A percentile compares a stretch with the other conserved stretches of the same genome.
phyloP scores from a whole-genome alignment of 163 green algal species.

The Scenedesmus sp. region DNA sequence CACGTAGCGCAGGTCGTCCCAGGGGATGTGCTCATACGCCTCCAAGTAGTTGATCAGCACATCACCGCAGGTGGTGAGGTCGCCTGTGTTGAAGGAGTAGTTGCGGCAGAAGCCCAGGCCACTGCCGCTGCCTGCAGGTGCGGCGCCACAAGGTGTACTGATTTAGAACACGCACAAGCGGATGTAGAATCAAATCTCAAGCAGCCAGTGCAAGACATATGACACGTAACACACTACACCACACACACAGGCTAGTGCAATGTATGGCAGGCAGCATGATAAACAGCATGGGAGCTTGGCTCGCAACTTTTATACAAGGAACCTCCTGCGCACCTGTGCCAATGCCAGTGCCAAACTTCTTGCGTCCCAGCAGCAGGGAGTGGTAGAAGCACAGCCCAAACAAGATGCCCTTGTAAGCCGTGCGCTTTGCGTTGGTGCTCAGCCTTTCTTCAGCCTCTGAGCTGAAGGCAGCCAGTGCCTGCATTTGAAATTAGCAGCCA shows the following conservation, averaged over 20 bases:
- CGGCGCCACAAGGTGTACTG: background rate
- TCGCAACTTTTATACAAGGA: background rate
- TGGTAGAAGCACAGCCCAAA: conserved; percentile 96
- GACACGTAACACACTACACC: no score
- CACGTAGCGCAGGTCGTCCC: conserved; percentile 90
- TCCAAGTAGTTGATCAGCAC: conserved; percentile 91
- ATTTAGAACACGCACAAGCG: background rate
- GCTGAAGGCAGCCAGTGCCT: conserved; percentile 81
- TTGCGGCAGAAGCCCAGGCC: conserved; percentile 90
- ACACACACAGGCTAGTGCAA: background rate
- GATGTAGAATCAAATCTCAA: background rate
- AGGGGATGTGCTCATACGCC: conserved; percentile 82
- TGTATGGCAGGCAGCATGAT: background rate
- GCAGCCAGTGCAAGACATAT: no score
- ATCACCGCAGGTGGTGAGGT: conserved; percentile 89
- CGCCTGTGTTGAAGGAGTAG: conserved; percentile 92
- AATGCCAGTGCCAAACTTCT: conserved; percentile 93
- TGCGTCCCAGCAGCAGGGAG: conserved; percentile 89
- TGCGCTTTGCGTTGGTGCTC: conserved; percentile 73
- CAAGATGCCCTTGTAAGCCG: conserved; percentile 82
- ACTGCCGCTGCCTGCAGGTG: conserved; percentile 69
- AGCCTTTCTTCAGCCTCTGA: conserved; percentile 77
- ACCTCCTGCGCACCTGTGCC: conserved; percentile 59
- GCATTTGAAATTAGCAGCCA: background rate
- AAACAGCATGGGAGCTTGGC: background rate